These are phyloP conservation scores for Candida chilensis DNA, from an alignment of 805 yeast species.

Conservation along the genomic window DNA sequence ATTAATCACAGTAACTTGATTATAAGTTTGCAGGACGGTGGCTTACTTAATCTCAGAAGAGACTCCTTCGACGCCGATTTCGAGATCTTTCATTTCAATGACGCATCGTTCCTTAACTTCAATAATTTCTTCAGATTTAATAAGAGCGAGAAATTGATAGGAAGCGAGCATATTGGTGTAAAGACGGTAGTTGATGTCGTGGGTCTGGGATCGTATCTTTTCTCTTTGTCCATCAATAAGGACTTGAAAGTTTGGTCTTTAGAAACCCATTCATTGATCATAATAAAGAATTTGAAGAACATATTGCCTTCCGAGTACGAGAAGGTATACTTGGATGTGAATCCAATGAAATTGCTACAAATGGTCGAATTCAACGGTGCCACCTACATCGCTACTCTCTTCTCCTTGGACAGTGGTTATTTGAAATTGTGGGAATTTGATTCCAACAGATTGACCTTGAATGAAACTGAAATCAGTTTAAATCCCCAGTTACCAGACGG, in stretches of 20 bases:
- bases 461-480: not conserved
- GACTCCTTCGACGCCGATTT: conserved; percentile 12
- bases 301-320: not conserved
- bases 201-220: conserved; percentile 2
- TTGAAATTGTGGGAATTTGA: not conserved
- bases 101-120: conserved; percentile 13
- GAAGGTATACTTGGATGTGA: not conserved
- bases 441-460: not conserved
- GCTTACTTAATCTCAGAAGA: conserved; percentile 26
- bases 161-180: conserved; percentile 17
- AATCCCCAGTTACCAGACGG: conserved; percentile 1
- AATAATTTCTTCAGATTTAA: conserved; percentile 12
- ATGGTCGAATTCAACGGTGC: not conserved
- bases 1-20: conserved; percentile 17
- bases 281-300: not conserved
- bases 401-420: not conserved
- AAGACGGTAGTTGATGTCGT: conserved; percentile 7
- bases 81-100: conserved; percentile 23
- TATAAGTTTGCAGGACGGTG: conserved; percentile 30
- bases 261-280: conserved; percentile 10
- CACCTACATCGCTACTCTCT: not conserved
- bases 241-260: conserved; percentile 23
- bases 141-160: conserved; percentile 10
- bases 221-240: conserved; percentile 20
- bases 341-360: not conserved